These are phyloP conservation scores for Podospora fimiseda DNA, from an alignment of 495 filamentous ascomycete species.

Conservation along the genomic window DNA sequence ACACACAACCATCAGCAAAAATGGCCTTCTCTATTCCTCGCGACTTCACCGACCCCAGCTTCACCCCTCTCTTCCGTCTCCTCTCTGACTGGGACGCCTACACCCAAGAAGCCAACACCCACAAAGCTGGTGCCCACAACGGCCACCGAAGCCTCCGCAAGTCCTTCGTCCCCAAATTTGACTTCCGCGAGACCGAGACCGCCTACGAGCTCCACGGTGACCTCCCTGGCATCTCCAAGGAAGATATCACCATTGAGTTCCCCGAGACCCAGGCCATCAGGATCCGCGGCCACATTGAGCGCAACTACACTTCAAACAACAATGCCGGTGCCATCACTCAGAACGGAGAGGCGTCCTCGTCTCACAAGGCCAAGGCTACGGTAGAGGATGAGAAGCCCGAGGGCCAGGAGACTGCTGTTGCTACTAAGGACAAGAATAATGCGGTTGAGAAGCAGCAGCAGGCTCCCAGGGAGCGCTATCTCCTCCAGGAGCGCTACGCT, in stretches of 20 bases:
- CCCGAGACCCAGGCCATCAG: constrained; percentile 67
- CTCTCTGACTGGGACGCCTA: constrained; percentile 67
- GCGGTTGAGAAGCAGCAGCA: constrained; percentile 21
- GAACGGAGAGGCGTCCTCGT: constrained; percentile 14
- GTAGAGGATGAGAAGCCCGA: constrained; percentile 21
- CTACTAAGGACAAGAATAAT: background rate
- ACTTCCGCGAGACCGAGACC: constrained; percentile 60
- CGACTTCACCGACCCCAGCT: constrained; percentile 44
- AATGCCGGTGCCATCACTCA: constrained; percentile 7
- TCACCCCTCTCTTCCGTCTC: constrained; percentile 64
- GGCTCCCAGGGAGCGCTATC: constrained; percentile 52
- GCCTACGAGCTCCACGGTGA: constrained; percentile 80
- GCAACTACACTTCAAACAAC: constrained; percentile 40
- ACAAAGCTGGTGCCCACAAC: constrained; percentile 9
- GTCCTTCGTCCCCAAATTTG: constrained; percentile 49
- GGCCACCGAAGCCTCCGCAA: constrained; percentile 16
- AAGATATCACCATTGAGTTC: constrained; percentile 78
- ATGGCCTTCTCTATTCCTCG: constrained; percentile 68
- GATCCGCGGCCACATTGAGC: constrained; percentile 63
- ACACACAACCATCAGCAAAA: constrained; percentile 20
- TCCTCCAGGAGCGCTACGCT: constrained; percentile 68
- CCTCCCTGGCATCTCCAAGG: constrained; percentile 72
- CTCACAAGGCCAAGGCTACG: constrained; percentile 15
- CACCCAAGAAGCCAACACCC: constrained; percentile 25
- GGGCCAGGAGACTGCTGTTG: constrained; percentile 4